These are phyloP conservation scores for Fusarium dimerum DNA, from an alignment of 2,329 filamentous ascomycete species.

Conservation along the genomic window DNA sequence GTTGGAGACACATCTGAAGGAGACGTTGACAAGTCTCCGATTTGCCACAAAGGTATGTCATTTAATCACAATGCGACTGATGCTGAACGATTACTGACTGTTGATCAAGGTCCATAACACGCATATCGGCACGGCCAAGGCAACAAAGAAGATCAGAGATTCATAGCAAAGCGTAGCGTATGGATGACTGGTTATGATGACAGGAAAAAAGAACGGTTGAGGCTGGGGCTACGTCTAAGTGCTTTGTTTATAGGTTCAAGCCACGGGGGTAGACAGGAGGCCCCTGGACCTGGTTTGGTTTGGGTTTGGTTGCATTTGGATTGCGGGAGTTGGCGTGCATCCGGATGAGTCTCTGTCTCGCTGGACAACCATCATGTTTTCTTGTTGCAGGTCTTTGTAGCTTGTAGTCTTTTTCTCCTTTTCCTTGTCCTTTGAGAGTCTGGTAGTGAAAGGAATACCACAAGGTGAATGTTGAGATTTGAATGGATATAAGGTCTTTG, in stretches of 20 bases:
- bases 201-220: background rate
- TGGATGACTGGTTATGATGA: background rate
- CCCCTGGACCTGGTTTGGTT: conserved; percentile 10
- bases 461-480: background rate
- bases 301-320: conserved; percentile 9
- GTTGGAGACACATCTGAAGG: conserved; percentile 83
- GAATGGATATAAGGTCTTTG: background rate
- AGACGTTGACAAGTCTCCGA: conserved; percentile 91
- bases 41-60: conserved; percentile 85
- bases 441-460: background rate
- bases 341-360: conserved; percentile 22
- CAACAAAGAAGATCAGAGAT: conserved; percentile 61
- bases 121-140: conserved; percentile 86
- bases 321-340: conserved; percentile 27
- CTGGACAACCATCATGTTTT: conserved; percentile 18
- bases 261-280: background rate
- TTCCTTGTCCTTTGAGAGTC: background rate
- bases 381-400: background rate
- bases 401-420: conserved; percentile 1
- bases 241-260: conserved; percentile 7
- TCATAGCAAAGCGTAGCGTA: conserved; percentile 27
- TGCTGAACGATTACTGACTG: conserved; percentile 10
- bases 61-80: background rate
- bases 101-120: conserved; percentile 73
- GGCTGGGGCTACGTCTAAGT: background rate